Percentiles rank a stretch among this genome's conserved stretches.
Evolutionary conservation across 345 rosid species (phyloP).

Genomic region (Linum tenue): DNA sequence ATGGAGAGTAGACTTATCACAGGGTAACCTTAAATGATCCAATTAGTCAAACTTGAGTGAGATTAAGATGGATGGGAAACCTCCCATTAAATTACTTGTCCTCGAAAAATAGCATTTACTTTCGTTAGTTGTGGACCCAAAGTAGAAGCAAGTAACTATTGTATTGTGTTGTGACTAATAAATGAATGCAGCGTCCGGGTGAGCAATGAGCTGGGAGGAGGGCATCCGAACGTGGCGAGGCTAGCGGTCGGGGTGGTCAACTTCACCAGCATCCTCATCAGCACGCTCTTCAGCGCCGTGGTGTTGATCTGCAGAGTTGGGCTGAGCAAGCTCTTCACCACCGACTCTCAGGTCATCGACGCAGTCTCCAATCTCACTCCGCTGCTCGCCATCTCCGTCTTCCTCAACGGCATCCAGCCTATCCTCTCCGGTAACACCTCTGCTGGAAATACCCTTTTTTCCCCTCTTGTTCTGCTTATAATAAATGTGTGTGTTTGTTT

Average conservation of each 20-base stretch:
- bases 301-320: constrained; percentile 44
- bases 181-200: constrained; percentile 52
- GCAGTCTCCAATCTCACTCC: constrained; percentile 66
- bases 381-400: constrained; percentile 70
- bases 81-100: too few relatives aligned
- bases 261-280: constrained; percentile 47
- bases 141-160: too few relatives aligned
- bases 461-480: too few relatives aligned
- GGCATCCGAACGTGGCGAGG: constrained; percentile 61
- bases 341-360: constrained; percentile 47
- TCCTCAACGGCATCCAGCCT: constrained; percentile 88
- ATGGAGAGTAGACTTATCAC: too few relatives aligned
- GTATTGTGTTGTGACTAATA: too few relatives aligned
- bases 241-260: constrained; percentile 70
- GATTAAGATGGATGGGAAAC: too few relatives aligned
- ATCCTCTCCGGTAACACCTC: constrained; percentile 64
- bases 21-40: too few relatives aligned
- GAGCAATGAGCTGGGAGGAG: constrained; percentile 89
- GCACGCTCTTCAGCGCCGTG: constrained; percentile 39
- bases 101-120: too few relatives aligned
- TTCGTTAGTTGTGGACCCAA: too few relatives aligned
- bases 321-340: constrained; percentile 63
- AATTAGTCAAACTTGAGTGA: too few relatives aligned
- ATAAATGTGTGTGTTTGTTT: not conserved
- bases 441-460: too few relatives aligned